phyloP scores from a whole-genome alignment of 768 basidiomycete genomes.

The Gelatoporia subvermispora region DNA sequence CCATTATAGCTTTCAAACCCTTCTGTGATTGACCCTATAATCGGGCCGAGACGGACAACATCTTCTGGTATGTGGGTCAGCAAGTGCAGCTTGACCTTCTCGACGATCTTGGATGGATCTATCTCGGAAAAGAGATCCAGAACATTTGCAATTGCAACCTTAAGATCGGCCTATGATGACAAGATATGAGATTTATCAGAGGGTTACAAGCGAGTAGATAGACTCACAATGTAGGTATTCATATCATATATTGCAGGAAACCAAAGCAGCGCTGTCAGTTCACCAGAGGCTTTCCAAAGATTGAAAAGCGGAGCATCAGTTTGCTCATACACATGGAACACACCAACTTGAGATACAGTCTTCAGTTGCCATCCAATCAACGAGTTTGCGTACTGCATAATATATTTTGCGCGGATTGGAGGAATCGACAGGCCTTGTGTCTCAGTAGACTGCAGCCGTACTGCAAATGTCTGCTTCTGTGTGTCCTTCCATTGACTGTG shows the following conservation, averaged over 20 bases:
- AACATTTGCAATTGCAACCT: constrained; percentile 11
- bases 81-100: constrained; percentile 30
- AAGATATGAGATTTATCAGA: too few species aligned
- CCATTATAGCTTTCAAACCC: constrained; percentile 35
- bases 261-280: constrained; percentile 28
- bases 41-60: constrained; percentile 27
- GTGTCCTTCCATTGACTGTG: constrained; percentile 27
- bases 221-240: constrained; percentile 23
- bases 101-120: constrained; percentile 23
- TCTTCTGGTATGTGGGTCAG: constrained; percentile 26
- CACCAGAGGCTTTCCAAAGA: constrained; percentile 28
- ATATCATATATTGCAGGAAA: constrained; percentile 24
- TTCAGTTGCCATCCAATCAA: constrained; percentile 41
- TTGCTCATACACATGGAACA: constrained; percentile 32
- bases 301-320: too few species aligned
- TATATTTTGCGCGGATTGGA: constrained; percentile 34
- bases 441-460: constrained; percentile 29
- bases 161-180: constrained; percentile 9
- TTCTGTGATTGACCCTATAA: constrained; percentile 28
- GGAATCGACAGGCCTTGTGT: constrained; percentile 21
- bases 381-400: constrained; percentile 38
- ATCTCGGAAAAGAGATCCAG: constrained; percentile 20
- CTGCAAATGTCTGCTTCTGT: constrained; percentile 23
- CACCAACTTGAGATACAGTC: constrained; percentile 29
- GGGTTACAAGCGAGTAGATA: background rate